Conservation (phyloP, 225 moss, liverwort and hornwort genomes). For the Asterella californica region DNA sequence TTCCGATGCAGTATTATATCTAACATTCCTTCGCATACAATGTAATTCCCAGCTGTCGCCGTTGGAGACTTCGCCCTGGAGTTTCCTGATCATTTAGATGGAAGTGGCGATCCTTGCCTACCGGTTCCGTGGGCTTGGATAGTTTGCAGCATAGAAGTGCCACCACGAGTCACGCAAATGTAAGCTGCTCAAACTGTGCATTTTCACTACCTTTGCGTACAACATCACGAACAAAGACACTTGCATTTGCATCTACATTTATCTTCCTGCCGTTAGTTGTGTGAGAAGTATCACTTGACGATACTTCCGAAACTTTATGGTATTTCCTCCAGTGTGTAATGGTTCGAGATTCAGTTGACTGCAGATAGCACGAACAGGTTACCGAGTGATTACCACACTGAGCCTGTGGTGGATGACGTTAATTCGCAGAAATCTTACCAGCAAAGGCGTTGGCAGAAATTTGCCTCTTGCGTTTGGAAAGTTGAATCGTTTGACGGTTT, state of each 20-base stretch:
- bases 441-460: background rate
- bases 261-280: no score
- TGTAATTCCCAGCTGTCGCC: background rate
- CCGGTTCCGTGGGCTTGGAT: background rate
- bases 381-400: background rate
- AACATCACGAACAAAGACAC: background rate
- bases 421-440: constrained; percentile 4
- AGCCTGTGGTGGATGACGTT: background rate
- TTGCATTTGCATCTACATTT: no score
- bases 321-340: background rate
- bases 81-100: background rate
- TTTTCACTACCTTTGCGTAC: background rate
- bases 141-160: background rate
- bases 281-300: no score
- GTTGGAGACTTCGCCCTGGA: background rate
- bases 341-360: background rate
- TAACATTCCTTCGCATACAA: background rate
- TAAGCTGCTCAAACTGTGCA: background rate
- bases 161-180: background rate
- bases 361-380: background rate
- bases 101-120: background rate
- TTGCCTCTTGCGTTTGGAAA: background rate
- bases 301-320: no score
- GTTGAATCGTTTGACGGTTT: constrained; percentile 1
- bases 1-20: background rate